These are phyloP conservation scores for Hypomyces rosellus DNA, from an alignment of 2,329 filamentous ascomycete species.

Conservation along the genomic window DNA sequence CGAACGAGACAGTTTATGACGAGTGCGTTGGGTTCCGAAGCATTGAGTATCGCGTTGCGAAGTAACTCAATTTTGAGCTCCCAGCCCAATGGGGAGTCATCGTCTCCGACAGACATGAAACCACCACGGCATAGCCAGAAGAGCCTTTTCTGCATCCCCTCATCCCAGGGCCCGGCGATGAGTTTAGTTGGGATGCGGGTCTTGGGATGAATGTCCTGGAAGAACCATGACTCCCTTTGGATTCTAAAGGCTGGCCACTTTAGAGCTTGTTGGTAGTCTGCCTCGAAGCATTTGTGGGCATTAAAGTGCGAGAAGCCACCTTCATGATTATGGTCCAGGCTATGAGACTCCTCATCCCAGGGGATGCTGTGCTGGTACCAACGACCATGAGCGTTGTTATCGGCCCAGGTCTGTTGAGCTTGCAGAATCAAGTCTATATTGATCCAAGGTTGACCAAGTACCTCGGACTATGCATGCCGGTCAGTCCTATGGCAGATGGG, in stretches of 20 bases:
- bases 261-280: slow-evolving; percentile 26
- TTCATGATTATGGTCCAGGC: slow-evolving; percentile 15
- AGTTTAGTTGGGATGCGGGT: slow-evolving; percentile 35
- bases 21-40: slow-evolving; percentile 22
- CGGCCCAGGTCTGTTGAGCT: slow-evolving; percentile 43
- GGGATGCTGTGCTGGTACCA: slow-evolving; percentile 29
- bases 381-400: slow-evolving; percentile 28
- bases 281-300: slow-evolving; percentile 30
- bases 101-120: slow-evolving; percentile 22
- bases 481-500: background rate
- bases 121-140: slow-evolving; percentile 42
- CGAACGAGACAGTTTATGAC: slow-evolving; percentile 26
- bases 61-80: slow-evolving; percentile 34
- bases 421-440: slow-evolving; percentile 40
- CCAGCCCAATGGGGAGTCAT: slow-evolving; percentile 29
- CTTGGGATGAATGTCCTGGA: slow-evolving; percentile 32
- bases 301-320: slow-evolving; percentile 26
- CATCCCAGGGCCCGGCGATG: slow-evolving; percentile 37
- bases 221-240: slow-evolving; percentile 16
- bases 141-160: slow-evolving; percentile 32
- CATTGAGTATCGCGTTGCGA: slow-evolving; percentile 28
- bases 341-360: slow-evolving; percentile 10
- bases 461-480: slow-evolving; percentile 29
- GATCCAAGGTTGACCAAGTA: slow-evolving; percentile 40
- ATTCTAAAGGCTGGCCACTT: slow-evolving; percentile 18